Base-by-base conservation (phyloP, 148 eudicot species). In the Cornus kousa region DNA sequence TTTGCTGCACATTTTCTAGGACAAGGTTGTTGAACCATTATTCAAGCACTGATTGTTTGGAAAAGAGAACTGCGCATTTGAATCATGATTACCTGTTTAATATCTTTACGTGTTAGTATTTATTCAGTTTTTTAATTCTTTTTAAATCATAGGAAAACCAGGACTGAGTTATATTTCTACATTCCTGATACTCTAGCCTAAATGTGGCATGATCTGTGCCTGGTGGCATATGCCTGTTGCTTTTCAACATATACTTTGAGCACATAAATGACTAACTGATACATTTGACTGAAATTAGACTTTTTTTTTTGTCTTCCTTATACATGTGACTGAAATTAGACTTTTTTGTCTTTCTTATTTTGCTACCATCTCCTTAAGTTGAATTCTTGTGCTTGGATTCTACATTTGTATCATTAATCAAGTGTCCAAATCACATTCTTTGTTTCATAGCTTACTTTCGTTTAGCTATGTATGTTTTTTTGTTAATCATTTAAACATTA, bases 81-180 rank as follows among this genome's bases (percentile, higher is more conserved):
- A 12, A 53, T 11, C 19, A 53, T 62, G 9, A 62, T 20, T 62
- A 4, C 66, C 22, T 62, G 28, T 74, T 75, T 64, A 32, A 64
- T 20, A 43, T 39, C 68, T 35, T 5, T 9, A 75, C 7, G 20
- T n/a, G 20, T n/a, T 12, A 33, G 23, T 9, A 12, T 74, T 74
- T 43, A 20, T 9, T 74, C 13, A 35, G 53, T 35, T 20, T 24
- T 24, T 60, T 62, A 19, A 10, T 62, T 23, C 40, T 14, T 4
- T 7, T 75, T 48, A 64, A 64, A 67, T 62, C 37, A 37, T 55
- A 60, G 69, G 68, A 75, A 37, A 43, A 40, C 60, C 23, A 72
- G 74, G 74, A 23, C 10, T 7, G 13, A 43, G 22, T 23, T 46
- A 13, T 48, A 72, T 72, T 72, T 72, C 9, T 46, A 43, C 0